Conservation (phyloP, 2,329 filamentous ascomycete genomes). For the Teratosphaeria viscida region DNA sequence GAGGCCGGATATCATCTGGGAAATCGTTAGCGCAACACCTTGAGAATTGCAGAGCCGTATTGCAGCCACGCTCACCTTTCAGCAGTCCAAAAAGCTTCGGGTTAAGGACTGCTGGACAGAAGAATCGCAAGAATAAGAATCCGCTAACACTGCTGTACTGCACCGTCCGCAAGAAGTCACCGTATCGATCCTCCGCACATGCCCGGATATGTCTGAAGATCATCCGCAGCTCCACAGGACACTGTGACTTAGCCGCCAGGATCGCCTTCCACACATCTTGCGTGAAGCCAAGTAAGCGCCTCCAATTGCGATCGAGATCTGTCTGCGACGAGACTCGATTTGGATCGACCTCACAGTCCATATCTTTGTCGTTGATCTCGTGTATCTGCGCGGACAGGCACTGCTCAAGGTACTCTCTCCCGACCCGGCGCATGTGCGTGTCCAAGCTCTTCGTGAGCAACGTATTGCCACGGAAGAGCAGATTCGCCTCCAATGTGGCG, state of each 20-base stretch:
- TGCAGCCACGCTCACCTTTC: constrained; percentile 42
- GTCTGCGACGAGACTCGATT: constrained; percentile 57
- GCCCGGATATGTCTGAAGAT: constrained; percentile 86
- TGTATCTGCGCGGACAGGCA: constrained; percentile 73
- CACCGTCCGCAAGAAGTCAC: constrained; percentile 80
- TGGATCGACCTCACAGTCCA: constrained; percentile 91
- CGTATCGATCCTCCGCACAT: constrained; percentile 88
- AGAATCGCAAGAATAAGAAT: constrained; percentile 88
- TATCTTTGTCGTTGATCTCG: constrained; percentile 83
- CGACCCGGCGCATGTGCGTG: constrained; percentile 87
- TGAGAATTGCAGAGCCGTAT: background rate
- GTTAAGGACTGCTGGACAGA: constrained; percentile 91
- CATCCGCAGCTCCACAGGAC: constrained; percentile 70
- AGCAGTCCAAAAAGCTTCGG: constrained; percentile 86
- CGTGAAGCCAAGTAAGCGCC: constrained; percentile 62
- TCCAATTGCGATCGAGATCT: constrained; percentile 77
- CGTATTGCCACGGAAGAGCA: constrained; percentile 91
- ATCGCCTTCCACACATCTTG: constrained; percentile 81
- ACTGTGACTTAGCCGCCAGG: constrained; percentile 57
- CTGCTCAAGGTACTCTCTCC: constrained; percentile 85
- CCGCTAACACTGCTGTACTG: constrained; percentile 91
- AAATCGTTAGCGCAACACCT: constrained; percentile 4
- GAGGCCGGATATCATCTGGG: constrained; percentile 68
- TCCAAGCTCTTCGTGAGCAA: constrained; percentile 87
- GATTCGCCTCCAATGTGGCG: constrained; percentile 76